Conservation (phyloP, 352 stramenopile species). For the Phytophthora vignae region DNA sequence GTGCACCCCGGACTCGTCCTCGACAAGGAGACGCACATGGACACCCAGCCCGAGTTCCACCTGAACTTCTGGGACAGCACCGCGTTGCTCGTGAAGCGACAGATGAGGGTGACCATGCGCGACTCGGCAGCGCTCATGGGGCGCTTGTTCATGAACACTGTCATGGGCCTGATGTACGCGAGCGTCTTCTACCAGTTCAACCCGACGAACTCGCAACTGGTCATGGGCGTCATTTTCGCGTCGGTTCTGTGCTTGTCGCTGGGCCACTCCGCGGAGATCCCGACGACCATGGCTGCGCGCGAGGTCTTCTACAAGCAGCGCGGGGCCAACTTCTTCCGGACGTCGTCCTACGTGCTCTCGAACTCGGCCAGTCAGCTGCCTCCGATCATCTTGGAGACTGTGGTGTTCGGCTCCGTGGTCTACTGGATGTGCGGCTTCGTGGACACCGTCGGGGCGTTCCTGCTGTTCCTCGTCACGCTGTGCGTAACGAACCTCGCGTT, state of each 20-base stretch:
- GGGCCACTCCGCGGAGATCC: conserved; percentile 60
- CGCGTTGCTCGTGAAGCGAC: conserved; percentile 1
- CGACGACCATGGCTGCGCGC: conserved; percentile 55
- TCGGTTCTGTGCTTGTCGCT: conserved; percentile 68
- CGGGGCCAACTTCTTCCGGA: conserved; percentile 19
- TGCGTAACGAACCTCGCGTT: conserved; percentile 52
- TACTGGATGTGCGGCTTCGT: conserved; percentile 68
- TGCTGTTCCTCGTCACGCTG: conserved; percentile 52
- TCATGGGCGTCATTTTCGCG: conserved; percentile 70
- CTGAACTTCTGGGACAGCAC: conserved; percentile 21
- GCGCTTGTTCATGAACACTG: conserved; percentile 51
- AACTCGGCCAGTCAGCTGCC: conserved; percentile 11
- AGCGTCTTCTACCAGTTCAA: conserved; percentile 38
- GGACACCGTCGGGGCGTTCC: conserved; percentile 6
- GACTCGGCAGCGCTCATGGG: conserved; percentile 25
- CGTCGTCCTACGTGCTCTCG: conserved; percentile 15
- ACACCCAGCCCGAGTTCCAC: conserved; percentile 17
- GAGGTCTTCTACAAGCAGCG: conserved; percentile 34
- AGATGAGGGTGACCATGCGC: conserved; percentile 15
- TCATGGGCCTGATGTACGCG: conserved; percentile 42
- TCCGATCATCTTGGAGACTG: conserved; percentile 18
- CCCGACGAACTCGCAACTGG: conserved; percentile 25
- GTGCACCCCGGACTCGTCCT: conserved; percentile 20
- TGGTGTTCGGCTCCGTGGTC: conserved; percentile 64
- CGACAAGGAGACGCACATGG: conserved; percentile 34